Evolutionary conservation across 495 filamentous ascomycete genomes (phyloP), one percentile per base, ranked within the genome.

Genomic region (Thozetella sp.): DNA sequence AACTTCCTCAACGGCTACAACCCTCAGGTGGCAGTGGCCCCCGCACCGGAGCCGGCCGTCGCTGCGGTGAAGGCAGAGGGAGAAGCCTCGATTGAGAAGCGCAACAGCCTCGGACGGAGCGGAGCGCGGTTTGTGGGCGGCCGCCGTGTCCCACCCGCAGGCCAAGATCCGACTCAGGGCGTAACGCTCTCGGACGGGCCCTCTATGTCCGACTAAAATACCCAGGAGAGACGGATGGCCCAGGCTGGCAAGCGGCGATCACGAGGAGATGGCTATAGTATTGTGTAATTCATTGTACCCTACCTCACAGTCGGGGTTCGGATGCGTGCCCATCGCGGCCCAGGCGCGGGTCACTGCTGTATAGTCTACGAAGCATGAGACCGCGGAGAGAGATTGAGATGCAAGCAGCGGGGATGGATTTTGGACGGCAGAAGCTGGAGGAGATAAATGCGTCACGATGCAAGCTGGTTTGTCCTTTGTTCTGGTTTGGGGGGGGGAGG

Each of bases 111-210:
- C 26, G 68, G 74, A 27, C 75, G 82, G 27, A 76, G 77, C 55
- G 71, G 72, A 26, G 74, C 76, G 6, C 63, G 76, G 22, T 78
- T 82, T 51, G 74, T 75, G 0, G 70, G 63, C 20, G 77, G 76
- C 1, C 67, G 79, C 2, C 66, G 77, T 0, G 71, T 82, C 23
- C 67, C 74, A 17, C 69, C 68, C 54, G 63, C 74, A 27, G 37
- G 68, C 20, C 60, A 46, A 30, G 60, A 62, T 2, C 70, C 71
- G 25, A 68, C 67, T 10, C 70, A 15, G 60, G 90, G 93, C 22
- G 90, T 96, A 24, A 90, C 87, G 56, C 81, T 97, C 73, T 88
- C 87, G 58, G 93, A 97, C 69, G 86, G 83, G 73, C 89, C 92
- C 9, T 48, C 6, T 15, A 93, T 94, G 91, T 89, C 93, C 72